phyloP scores from a whole-genome alignment of 305 asterid genomes.

The Ajuga reptans region DNA sequence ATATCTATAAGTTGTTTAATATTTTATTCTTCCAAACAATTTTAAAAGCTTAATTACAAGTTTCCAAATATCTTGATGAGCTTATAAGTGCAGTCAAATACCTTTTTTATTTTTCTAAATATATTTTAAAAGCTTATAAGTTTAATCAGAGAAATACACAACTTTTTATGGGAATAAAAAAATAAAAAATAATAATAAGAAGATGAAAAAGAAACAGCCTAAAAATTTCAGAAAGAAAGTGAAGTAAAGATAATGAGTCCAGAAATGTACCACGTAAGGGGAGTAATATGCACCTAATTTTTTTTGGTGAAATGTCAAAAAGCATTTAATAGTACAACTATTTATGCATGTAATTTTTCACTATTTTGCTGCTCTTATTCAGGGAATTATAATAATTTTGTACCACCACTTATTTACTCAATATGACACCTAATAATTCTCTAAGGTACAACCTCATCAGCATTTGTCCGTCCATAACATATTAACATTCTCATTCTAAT shows the following conservation, averaged over 20 bases:
- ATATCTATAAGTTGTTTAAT: too few species aligned
- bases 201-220: too few species aligned
- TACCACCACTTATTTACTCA: slow-evolving; percentile 18
- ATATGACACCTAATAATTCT: not conserved
- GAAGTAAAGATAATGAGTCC: not conserved
- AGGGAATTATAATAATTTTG: slow-evolving; percentile 15
- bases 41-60: too few species aligned
- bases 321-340: slow-evolving; percentile 20
- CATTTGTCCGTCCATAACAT: not conserved
- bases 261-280: not conserved
- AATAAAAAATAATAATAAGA: too few species aligned
- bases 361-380: slow-evolving; percentile 22
- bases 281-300: slow-evolving; percentile 13
- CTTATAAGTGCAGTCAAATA: too few species aligned
- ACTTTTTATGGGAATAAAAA: too few species aligned
- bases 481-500: not conserved
- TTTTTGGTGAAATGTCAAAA: slow-evolving; percentile 27
- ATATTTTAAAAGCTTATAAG: too few species aligned
- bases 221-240: not conserved
- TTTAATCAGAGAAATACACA: too few species aligned
- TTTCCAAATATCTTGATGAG: too few species aligned
- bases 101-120: too few species aligned
- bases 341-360: slow-evolving; percentile 9
- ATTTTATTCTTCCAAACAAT: too few species aligned
- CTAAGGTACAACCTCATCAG: not conserved